phyloP scores from a whole-genome alignment of 768 basidiomycete genomes.

The Podaxis carcinomalis region DNA sequence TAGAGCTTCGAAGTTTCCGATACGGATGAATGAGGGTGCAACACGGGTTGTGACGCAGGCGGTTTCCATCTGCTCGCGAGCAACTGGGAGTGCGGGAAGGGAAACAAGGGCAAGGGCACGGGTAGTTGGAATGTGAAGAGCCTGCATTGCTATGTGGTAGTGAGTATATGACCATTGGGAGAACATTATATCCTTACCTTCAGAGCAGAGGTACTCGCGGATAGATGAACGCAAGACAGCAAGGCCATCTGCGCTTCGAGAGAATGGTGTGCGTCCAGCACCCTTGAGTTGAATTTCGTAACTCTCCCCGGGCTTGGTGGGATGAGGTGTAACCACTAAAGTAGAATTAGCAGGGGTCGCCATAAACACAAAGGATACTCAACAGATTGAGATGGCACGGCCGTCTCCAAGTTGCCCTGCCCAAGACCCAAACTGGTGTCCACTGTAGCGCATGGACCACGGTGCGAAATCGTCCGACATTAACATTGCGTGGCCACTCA shows the following conservation, averaged over 20 bases:
- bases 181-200: slow-evolving; percentile 47
- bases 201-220: slow-evolving; percentile 89
- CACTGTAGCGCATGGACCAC: slow-evolving; percentile 89
- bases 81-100: slow-evolving; percentile 68
- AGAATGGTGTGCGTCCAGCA: slow-evolving; percentile 90
- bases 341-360: not conserved
- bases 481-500: slow-evolving; percentile 73
- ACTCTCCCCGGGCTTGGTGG: slow-evolving; percentile 42
- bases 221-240: slow-evolving; percentile 94
- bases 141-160: slow-evolving; percentile 40
- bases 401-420: slow-evolving; percentile 97
- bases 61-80: slow-evolving; percentile 68
- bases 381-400: slow-evolving; percentile 83
- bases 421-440: slow-evolving; percentile 86
- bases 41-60: slow-evolving; percentile 76
- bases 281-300: slow-evolving; percentile 96
- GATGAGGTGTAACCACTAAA: slow-evolving; percentile 76
- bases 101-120: slow-evolving; percentile 79
- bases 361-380: slow-evolving; percentile 10
- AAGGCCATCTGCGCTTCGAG: slow-evolving; percentile 87
- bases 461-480: slow-evolving; percentile 63
- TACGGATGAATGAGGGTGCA: slow-evolving; percentile 87
- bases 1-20: slow-evolving; percentile 87
- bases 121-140: slow-evolving; percentile 84
- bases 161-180: not conserved